Evolutionary conservation across 1,284 basidiomycete genomes (phyloP), one percentile per base, ranked within the genome.

Genomic region (Coriolopsis trogii): DNA sequence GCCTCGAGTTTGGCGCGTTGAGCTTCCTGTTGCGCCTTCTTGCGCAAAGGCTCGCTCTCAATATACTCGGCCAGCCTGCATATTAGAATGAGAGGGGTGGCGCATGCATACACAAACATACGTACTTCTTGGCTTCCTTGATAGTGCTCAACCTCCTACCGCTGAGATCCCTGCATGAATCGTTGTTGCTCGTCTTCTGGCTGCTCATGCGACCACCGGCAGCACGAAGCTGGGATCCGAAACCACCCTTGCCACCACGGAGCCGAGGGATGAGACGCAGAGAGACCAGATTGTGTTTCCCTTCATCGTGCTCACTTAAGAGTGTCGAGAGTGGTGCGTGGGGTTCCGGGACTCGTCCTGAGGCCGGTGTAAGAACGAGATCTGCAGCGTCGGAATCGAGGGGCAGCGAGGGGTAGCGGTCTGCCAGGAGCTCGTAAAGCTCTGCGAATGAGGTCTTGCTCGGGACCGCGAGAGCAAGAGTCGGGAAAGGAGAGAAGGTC

Each of bases 201-300:
- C 89, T 91, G 64, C 91, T 94, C 97, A 99, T 99, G 36, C 95
- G 85, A 8, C 96, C 96, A 60, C 96, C 96, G 18, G 95, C 95
- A 0, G 97, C 96, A 67, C 96, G 85, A 58, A 99, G 80, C 77
- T 98, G 95, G 21, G 90, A 91, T 7, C 97, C 96, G 67, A 99
- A 99, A 44, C 96, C 96, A 66, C 97, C 96, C 72, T 99, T 99
- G 41, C 97, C 97, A 54, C 96, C 96, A 9, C 79, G 78, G 9
- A 96, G 68, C 26, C 87, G 75, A 0, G 89, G 87, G 1, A 79
- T 73, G n/a, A 92, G 73, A 0, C 89, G 79, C 4, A 92, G 70
- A 2, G 78, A 78, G 16, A 91, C 70, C 12, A 89, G 69, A 21
- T 68, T 66, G 6, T 59, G 42, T 4, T 39, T 26, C 10, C 37